Evolutionary conservation across 768 basidiomycete species (phyloP), one percentile per base, ranked within the genome.

Genomic region (Trametes villosa): DNA sequence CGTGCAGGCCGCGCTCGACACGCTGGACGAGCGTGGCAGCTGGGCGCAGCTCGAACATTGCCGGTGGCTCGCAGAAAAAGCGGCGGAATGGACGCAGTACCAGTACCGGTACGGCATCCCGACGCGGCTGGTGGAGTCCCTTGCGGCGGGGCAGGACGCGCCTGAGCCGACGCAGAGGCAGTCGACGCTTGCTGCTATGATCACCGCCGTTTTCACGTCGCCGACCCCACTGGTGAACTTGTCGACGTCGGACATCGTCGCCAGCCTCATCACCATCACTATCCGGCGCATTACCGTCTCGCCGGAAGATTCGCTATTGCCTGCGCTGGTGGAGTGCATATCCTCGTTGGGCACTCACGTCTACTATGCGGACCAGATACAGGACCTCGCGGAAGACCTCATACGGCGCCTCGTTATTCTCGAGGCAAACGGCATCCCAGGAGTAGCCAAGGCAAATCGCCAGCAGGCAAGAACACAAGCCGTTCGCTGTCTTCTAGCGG

Each of bases 331-430:
- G 9, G 80, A 86, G 55, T 89, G 90, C 68, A 88, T 96, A 42
- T 80, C 89, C 2, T 91, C 94, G 0, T 79, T 98, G 12, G 94
- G 94, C 34, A 86, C 89, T 12, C 94, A 96, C 69, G 87, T 96
- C 54, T 96, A 97, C 77, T 98, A 98, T 70, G 90, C 93, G 38
- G 96, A 97, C 73, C 96, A 98, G 74, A 93, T 95, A 50, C 92
- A 94, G 69, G 96, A 97, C 70, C 85, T 97, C 44, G 86, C 92
- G 1, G 88, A 86, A 56, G 95, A 96, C 72, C 75, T 96, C 45
- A 84, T 94, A 41, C 83, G 82, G 62, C 86, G 93, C 18, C 81
- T 97, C 17, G 79, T 87, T 4, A 77, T 84, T 3, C 75, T 95
- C 26, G 90, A 95, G 66, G 77, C 83, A 3, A 87, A 86, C 65